phyloP scores from a whole-genome alignment of 2,329 filamentous ascomycete species.

The Diaporthe humulicola region DNA sequence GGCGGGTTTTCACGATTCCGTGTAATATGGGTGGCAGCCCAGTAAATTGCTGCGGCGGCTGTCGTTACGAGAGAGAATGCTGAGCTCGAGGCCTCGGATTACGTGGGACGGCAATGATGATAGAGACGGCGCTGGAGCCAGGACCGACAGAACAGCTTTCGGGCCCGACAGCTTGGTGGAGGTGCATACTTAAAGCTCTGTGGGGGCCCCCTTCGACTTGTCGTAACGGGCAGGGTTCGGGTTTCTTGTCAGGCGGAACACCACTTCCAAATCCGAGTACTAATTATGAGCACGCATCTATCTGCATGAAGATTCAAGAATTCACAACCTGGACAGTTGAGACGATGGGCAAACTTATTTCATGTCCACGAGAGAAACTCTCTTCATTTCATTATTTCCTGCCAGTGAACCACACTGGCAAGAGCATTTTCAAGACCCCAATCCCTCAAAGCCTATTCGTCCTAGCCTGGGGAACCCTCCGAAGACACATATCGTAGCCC shows the following conservation, averaged over 20 bases:
- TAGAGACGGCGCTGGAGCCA: slow-evolving; percentile 10
- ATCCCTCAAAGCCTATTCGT: background rate
- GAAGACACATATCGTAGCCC: slow-evolving; percentile 21
- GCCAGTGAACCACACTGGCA: background rate
- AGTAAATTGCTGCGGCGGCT: background rate
- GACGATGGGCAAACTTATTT: background rate
- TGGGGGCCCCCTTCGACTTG: slow-evolving; percentile 15
- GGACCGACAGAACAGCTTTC: slow-evolving; percentile 12
- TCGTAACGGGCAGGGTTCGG: slow-evolving; percentile 15
- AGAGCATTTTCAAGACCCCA: slow-evolving; percentile 13
- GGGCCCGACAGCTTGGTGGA: slow-evolving; percentile 21
- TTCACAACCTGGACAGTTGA: background rate
- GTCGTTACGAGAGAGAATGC: background rate
- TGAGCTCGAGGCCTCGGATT: background rate
- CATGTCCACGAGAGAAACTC: slow-evolving; percentile 3
- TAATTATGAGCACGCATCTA: background rate
- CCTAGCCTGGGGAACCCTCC: slow-evolving; percentile 13
- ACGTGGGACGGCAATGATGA: background rate
- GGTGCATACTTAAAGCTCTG: slow-evolving; percentile 4
- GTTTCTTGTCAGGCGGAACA: background rate
- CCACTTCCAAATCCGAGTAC: no score
- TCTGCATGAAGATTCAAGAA: background rate
- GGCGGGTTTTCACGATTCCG: background rate
- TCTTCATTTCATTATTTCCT: slow-evolving; percentile 26
- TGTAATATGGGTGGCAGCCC: background rate